Conservation (phyloP, 2,329 filamentous ascomycete species). For the Akanthomyces uredinophilus region DNA sequence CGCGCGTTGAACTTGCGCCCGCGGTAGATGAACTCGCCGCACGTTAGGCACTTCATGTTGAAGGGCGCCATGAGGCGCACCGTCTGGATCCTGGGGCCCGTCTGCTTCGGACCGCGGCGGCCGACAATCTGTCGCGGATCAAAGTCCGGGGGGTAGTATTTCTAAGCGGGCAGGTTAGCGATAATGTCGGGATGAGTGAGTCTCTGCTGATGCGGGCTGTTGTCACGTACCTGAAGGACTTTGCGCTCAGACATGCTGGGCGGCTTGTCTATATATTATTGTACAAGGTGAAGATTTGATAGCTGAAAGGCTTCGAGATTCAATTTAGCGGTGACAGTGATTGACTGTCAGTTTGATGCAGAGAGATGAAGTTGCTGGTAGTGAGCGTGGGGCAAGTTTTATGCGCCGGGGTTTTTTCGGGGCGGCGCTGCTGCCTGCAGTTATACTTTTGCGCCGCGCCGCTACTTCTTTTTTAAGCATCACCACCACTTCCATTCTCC, state of each 20-base stretch:
- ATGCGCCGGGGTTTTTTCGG: not conserved
- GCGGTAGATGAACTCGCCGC: slow-evolving; percentile 80
- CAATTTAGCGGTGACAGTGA: not conserved
- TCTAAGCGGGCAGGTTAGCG: slow-evolving; percentile 26
- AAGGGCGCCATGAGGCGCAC: slow-evolving; percentile 72
- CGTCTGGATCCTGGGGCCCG: slow-evolving; percentile 75
- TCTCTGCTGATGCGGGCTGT: not conserved
- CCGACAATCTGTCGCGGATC: slow-evolving; percentile 78
- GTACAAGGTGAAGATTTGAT: too few relatives aligned
- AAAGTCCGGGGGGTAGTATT: slow-evolving; percentile 73
- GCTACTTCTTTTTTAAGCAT: not conserved
- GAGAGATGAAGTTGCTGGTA: slow-evolving; percentile 4
- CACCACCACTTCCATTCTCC: not conserved
- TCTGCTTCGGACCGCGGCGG: slow-evolving; percentile 62
- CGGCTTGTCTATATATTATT: not conserved
- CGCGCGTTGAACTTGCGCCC: slow-evolving; percentile 93
- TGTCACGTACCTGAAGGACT: slow-evolving; percentile 48
- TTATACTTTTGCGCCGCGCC: not conserved
- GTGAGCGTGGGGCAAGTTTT: slow-evolving; percentile 6
- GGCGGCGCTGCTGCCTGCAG: not conserved
- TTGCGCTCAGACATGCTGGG: slow-evolving; percentile 77
- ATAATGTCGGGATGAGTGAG: not conserved
- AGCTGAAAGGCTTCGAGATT: not conserved
- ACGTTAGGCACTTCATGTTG: slow-evolving; percentile 40
- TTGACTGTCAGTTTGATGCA: not conserved